Evolutionary conservation across 306 rosid genomes (phyloP).

Genomic region (Lotus japonicus): DNA sequence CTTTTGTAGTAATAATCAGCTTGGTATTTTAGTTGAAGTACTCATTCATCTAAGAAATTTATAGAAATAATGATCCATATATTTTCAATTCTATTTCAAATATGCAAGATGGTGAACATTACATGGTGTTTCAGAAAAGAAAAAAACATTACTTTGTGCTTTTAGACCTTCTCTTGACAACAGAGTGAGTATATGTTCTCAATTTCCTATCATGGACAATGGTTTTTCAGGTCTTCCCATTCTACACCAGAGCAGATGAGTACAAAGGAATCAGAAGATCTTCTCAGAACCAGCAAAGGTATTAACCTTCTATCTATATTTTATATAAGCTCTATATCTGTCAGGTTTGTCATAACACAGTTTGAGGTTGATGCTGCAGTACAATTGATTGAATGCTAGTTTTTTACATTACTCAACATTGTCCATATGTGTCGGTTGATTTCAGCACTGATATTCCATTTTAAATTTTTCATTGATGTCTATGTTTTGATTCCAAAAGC

Average conservation of each 20-base stretch:
- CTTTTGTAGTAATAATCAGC: too few relatives aligned
- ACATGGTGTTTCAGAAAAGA: too few relatives aligned
- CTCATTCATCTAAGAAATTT: conserved; percentile 3
- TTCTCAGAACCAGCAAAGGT: conserved; percentile 52
- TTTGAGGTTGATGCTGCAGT: neutral
- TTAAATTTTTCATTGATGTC: neutral
- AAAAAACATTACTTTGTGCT: too few relatives aligned
- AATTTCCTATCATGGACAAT: neutral
- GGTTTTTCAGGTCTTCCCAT: conserved; percentile 44
- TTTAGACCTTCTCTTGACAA: too few relatives aligned
- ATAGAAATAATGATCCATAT: neutral
- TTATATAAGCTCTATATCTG: neutral
- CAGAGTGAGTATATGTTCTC: neutral
- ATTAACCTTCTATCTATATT: conserved; percentile 2
- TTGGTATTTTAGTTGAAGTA: too few relatives aligned
- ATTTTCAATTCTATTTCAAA: conserved; percentile 14
- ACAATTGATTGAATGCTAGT: neutral
- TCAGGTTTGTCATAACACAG: neutral
- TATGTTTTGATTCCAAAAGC: neutral
- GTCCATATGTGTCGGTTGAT: neutral
- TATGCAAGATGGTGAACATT: conserved; percentile 45
- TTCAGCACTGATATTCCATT: neutral
- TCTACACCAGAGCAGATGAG: conserved; percentile 52
- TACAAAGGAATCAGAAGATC: conserved; percentile 54
- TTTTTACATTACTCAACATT: neutral